Percentiles rank a stretch among this genome's conserved stretches.
Conservation (phyloP, 257 asterid genomes). For the Solanum lycopersicoides region DNA sequence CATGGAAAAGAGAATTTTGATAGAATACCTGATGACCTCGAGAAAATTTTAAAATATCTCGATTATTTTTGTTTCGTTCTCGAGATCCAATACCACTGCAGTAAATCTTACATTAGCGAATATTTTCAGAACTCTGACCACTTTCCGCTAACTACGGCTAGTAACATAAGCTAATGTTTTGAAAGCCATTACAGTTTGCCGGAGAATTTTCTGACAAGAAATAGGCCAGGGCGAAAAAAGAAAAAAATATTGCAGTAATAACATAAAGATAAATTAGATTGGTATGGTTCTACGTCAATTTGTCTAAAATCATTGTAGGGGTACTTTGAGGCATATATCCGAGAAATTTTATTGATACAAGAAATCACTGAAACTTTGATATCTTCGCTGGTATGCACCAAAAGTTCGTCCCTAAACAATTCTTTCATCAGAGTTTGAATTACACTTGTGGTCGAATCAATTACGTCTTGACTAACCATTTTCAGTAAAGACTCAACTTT, state of each 20-base stretch:
- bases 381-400: slow-evolving; percentile 15
- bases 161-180: background rate
- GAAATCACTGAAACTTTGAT: slow-evolving; percentile 32
- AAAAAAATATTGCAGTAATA: background rate
- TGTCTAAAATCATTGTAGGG: slow-evolving; percentile 24
- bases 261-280: background rate
- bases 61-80: background rate
- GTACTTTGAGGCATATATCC: slow-evolving; percentile 39
- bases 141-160: no score
- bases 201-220: background rate
- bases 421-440: slow-evolving; percentile 35
- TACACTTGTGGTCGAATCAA: slow-evolving; percentile 13
- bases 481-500: slow-evolving; percentile 29
- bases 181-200: background rate
- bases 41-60: background rate
- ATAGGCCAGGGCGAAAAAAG: background rate
- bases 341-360: slow-evolving; percentile 42
- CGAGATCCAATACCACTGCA: background rate
- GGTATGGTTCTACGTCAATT: slow-evolving; percentile 24
- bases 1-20: no score
- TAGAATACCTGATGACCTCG: no score
- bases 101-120: background rate
- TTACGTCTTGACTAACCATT: slow-evolving; percentile 36
- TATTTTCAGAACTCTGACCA: background rate
- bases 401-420: slow-evolving; percentile 20